Evolutionary conservation across 2,329 filamentous ascomycete species (phyloP).

Genomic region (Microthyrium microscopicum): DNA sequence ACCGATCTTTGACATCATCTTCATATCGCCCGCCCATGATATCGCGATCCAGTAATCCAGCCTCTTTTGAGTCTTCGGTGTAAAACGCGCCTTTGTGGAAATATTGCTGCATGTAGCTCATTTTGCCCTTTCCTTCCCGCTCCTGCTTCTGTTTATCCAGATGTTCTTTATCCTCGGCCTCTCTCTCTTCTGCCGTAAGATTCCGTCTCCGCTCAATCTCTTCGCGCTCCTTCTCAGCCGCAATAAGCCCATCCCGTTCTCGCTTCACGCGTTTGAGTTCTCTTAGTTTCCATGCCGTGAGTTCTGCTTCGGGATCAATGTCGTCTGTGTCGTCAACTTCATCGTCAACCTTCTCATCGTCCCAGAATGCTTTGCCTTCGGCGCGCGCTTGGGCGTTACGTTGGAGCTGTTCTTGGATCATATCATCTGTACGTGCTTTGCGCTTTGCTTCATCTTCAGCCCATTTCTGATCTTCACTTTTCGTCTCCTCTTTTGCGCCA

Average conservation of each 20-base stretch:
- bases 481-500: conserved; percentile 12
- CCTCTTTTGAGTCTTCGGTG: conserved; percentile 59
- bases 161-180: conserved; percentile 66
- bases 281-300: conserved; percentile 83
- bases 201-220: conserved; percentile 80
- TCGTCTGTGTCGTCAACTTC: conserved; percentile 83
- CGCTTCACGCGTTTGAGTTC: conserved; percentile 81
- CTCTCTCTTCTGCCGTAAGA: conserved; percentile 71
- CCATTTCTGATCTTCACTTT: conserved; percentile 24
- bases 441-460: conserved; percentile 39
- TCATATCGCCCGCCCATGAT: conserved; percentile 71
- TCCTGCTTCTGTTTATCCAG: conserved; percentile 67
- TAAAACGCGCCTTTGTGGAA: conserved; percentile 96
- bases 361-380: conserved; percentile 72
- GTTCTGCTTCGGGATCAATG: conserved; percentile 71
- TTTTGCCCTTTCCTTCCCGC: conserved; percentile 55
- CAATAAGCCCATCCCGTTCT: conserved; percentile 70
- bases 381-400: conserved; percentile 61
- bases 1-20: conserved; percentile 69
- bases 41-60: conserved; percentile 63
- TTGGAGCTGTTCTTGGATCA: conserved; percentile 79
- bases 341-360: conserved; percentile 52
- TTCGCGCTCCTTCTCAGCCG: conserved; percentile 66
- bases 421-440: conserved; percentile 55
- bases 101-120: conserved; percentile 88